Base-by-base conservation (phyloP, 2,329 filamentous ascomycete species). In the Davidsoniella virescens region DNA sequence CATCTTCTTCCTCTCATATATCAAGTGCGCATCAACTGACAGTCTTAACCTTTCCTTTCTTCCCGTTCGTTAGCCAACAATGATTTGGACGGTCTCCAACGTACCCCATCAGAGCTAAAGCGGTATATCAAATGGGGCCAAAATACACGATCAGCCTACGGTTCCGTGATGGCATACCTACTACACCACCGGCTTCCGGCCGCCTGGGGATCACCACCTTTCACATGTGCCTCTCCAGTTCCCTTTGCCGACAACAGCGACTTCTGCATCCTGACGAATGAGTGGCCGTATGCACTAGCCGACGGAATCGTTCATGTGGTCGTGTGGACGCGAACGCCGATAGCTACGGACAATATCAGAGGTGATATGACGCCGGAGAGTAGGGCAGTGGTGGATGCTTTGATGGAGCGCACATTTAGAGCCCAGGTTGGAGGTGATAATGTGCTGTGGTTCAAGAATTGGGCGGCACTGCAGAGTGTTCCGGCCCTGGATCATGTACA, bases 361-460 rank as follows among this genome's bases (percentile, higher is more conserved):
- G 87, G 84, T 8, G 80, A 88, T 56, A 68, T 93, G 67, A 87
- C 84, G 2, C 64, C 73, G 0, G 72, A 79, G 59, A 82, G 82
- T 52, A 73, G 80, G 49, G 65, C 65, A 39, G 63, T 73, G 53
- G 81, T 94, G 37, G 71, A 78, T 44, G 69, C 70, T 8, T 95
- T 85, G 61, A 80, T 94, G 29, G 65, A 75, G 56, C 70, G 67
- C 55, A 81, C 73, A 14, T 95, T 95, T 61, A 67, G 74, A 33
- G 68, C 73, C n/a, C 65, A 64, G 26, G 65, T 84, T 10, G 72
- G 70, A 0, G 62, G 64, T 0, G 66, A 63, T 3, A 72, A 70
- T n/a, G 76, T 82, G 42, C 62, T 87, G 54, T 96, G 87, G 87
- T 95, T 95, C 67, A 93, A 90, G 72, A 95, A 95, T 59, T 94